Evolutionary conservation across 257 asterid genomes (phyloP).

Genomic region (Solanum tacnaense): DNA sequence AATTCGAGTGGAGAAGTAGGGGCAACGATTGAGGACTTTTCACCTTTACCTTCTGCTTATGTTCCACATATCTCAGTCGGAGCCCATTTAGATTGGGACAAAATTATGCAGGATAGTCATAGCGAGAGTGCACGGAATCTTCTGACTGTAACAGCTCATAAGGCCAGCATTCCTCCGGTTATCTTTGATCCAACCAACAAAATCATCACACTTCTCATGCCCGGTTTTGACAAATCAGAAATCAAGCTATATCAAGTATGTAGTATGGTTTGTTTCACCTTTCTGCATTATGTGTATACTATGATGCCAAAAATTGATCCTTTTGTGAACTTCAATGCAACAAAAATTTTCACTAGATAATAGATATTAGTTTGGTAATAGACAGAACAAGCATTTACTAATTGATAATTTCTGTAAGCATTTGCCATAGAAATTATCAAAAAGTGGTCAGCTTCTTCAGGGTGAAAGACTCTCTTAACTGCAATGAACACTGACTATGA

Average conservation of each 20-base stretch:
- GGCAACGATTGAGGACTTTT: constrained; percentile 25
- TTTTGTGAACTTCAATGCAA: background rate
- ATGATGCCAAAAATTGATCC: background rate
- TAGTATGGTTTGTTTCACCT: background rate
- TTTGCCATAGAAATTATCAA: background rate
- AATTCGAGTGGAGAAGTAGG: constrained; percentile 11
- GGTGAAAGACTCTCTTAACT: background rate
- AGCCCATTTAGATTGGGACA: constrained; percentile 39
- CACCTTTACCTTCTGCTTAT: constrained; percentile 56
- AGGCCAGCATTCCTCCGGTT: constrained; percentile 29
- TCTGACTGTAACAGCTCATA: constrained; percentile 21
- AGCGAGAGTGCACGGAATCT: constrained; percentile 49
- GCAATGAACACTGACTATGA: background rate
- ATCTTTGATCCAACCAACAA: constrained; percentile 47
- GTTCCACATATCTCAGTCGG: constrained; percentile 41
- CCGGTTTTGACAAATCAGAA: constrained; percentile 97
- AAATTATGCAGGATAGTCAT: constrained; percentile 25
- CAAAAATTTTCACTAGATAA: background rate
- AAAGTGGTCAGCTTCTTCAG: background rate
- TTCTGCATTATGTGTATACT: background rate
- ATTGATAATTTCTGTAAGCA: background rate
- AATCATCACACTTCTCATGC: constrained; percentile 81
- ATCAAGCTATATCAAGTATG: constrained; percentile 91
- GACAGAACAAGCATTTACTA: background rate
- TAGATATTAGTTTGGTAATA: background rate